Evolutionary conservation across 495 filamentous ascomycete species (phyloP).

Genomic region (Durotheca rogersii): DNA sequence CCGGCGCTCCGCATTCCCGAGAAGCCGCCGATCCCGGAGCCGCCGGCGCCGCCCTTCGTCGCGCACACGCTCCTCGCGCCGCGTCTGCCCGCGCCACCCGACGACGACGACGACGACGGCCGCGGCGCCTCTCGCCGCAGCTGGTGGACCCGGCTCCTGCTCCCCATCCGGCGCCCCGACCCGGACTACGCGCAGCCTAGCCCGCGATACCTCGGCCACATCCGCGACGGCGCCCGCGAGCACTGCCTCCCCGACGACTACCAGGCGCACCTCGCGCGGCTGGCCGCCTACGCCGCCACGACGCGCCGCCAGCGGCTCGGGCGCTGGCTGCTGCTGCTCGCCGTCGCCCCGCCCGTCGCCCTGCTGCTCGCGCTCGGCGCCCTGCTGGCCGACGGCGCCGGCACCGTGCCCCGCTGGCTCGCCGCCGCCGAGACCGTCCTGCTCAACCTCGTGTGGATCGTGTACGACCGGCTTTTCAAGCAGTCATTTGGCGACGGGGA

Average conservation of each 20-base stretch:
- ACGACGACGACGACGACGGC: constrained; percentile 14
- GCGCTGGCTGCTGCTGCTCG: constrained; percentile 54
- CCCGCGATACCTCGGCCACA: constrained; percentile 73
- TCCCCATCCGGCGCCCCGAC: constrained; percentile 56
- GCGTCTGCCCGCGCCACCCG: constrained; percentile 31
- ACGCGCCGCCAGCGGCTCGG: constrained; percentile 66
- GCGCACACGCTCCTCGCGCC: constrained; percentile 49
- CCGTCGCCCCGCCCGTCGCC: constrained; percentile 62
- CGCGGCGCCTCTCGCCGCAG: constrained; percentile 22
- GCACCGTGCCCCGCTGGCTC: constrained; percentile 68
- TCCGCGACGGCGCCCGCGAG: constrained; percentile 74
- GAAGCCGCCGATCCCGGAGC: constrained; percentile 40
- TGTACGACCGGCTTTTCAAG: constrained; percentile 71
- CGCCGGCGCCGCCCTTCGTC: constrained; percentile 48
- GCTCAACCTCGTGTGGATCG: constrained; percentile 63
- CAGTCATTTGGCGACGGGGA: constrained; percentile 84
- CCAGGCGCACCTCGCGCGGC: constrained; percentile 60
- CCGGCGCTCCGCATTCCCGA: constrained; percentile 43
- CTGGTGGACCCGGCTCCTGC: constrained; percentile 34
- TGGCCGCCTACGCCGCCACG: constrained; percentile 71
- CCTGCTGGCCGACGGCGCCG: constrained; percentile 60
- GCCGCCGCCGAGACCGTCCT: constrained; percentile 46
- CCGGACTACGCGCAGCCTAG: constrained; percentile 77
- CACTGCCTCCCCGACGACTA: constrained; percentile 76
- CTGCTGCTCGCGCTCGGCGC: constrained; percentile 48